phyloP scores from a whole-genome alignment of 2,329 filamentous ascomycete species.

The Dactylellina haptotyla region DNA sequence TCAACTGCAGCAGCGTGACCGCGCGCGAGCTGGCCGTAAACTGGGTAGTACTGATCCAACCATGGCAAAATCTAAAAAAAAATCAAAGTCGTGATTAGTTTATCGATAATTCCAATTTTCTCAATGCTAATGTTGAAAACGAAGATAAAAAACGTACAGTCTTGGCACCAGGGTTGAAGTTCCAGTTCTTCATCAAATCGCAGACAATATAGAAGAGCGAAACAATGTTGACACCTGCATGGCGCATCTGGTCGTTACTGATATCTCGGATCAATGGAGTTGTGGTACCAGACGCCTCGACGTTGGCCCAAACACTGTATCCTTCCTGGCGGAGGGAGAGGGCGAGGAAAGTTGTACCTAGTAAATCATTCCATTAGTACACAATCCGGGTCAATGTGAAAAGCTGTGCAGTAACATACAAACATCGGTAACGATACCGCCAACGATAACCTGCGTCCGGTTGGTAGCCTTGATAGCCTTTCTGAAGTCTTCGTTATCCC shows the following conservation, averaged over 20 bases:
- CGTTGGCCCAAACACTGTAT: constrained; percentile 78
- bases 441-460: constrained; percentile 76
- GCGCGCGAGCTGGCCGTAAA: constrained; percentile 72
- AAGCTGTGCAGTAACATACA: constrained; percentile 62
- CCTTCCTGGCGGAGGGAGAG: constrained; percentile 76
- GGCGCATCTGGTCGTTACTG: constrained; percentile 74
- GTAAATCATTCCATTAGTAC: constrained; percentile 31
- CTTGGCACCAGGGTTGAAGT: constrained; percentile 64
- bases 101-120: background rate
- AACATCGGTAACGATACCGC: constrained; percentile 78
- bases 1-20: constrained; percentile 70
- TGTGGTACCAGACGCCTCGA: constrained; percentile 76
- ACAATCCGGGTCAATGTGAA: background rate
- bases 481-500: constrained; percentile 77
- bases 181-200: constrained; percentile 78
- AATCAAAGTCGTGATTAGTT: background rate
- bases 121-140: background rate
- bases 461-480: constrained; percentile 72
- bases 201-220: constrained; percentile 72
- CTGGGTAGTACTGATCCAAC: constrained; percentile 67
- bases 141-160: constrained; percentile 26
- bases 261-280: constrained; percentile 70
- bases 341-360: constrained; percentile 75
- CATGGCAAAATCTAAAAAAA: constrained; percentile 44
- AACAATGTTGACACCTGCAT: constrained; percentile 73